Base-by-base conservation (phyloP, 148 eudicot genomes). In the Simmondsia chinensis region DNA sequence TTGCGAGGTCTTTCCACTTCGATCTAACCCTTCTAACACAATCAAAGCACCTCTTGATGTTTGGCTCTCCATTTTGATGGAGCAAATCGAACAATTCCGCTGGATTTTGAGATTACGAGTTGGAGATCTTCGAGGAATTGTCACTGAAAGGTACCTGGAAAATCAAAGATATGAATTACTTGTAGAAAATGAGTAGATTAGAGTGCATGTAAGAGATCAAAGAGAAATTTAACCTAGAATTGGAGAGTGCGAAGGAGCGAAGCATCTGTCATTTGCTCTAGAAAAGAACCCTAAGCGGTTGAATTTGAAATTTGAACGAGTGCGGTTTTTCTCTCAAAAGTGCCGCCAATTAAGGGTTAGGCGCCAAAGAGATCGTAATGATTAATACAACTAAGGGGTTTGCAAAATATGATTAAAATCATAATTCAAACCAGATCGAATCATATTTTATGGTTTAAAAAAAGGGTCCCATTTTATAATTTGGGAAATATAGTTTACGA, bases 1-100 rank as follows among this genome's bases (percentile, higher is more conserved):
- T 47, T 91, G 99, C 13, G 89, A 85, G 22, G 75, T 85, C 64
- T 91, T 91, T 41, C 99, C 99, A 58, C 99, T 72, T 16, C 99
- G 84, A 79, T 91, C 99, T 39, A 91, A 65, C 28, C 99, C 99
- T 68, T 91, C 95, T 29, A 86, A 48, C 13, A 91, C 95, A 46
- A 91, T 75, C 63, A 91, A 52, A 18, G 99, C 99, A 38, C 99
- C 99, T 53, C 99, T 79, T 29, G 79, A 62, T 17, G 23, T 13
- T 21, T 39, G 35, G 11, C 30, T 63, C 35, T 74, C 82, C 95
- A 81, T 78, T 60, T 72, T 72, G 32, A 78, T 18, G 37, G 71
- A 47, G 56, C n/a, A n/a, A n/a, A n/a, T n/a, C n/a, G 71, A 47
- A 33, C 24, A 62, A 19, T 20, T 47, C 26, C 23, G 55, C 12